Conservation (phyloP, 768 basidiomycete genomes). For the Tulasnella calospora region DNA sequence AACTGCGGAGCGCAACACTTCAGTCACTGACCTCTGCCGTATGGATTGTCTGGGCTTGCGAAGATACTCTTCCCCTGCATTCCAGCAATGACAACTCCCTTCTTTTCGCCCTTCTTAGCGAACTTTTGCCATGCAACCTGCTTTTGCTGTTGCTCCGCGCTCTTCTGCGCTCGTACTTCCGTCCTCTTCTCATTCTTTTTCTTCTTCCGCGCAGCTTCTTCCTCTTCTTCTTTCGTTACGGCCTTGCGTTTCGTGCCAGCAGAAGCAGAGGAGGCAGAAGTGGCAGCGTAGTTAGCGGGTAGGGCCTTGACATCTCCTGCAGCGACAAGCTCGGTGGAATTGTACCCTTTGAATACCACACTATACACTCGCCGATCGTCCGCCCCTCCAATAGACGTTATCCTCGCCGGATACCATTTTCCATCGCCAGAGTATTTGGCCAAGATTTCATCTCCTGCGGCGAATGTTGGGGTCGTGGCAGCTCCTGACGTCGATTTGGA, state of each 20-base stretch:
- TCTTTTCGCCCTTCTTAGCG: slow-evolving; percentile 90
- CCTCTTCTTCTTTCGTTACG: slow-evolving; percentile 66
- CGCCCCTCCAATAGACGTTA: slow-evolving; percentile 78
- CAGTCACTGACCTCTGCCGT: slow-evolving; percentile 63
- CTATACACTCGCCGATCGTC: slow-evolving; percentile 78
- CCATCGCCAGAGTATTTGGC: slow-evolving; percentile 84
- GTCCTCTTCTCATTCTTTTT: slow-evolving; percentile 94
- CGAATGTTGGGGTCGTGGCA: slow-evolving; percentile 41
- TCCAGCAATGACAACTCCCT: slow-evolving; percentile 86
- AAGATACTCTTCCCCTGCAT: slow-evolving; percentile 86
- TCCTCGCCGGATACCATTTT: slow-evolving; percentile 82
- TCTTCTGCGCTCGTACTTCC: slow-evolving; percentile 75
- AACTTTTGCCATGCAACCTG: slow-evolving; percentile 92
- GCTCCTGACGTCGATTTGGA: slow-evolving; percentile 47
- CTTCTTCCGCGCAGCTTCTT: slow-evolving; percentile 83
- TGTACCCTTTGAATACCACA: slow-evolving; percentile 88
- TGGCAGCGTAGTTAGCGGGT: slow-evolving; percentile 40
- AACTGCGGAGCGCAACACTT: too few relatives aligned
- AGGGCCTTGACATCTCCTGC: slow-evolving; percentile 64
- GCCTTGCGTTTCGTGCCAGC: slow-evolving; percentile 64
- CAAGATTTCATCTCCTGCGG: slow-evolving; percentile 78
- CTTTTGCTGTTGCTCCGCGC: slow-evolving; percentile 79
- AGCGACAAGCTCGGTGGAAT: slow-evolving; percentile 81
- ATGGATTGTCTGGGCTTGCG: slow-evolving; percentile 88
- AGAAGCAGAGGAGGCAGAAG: slow-evolving; percentile 36